Base-by-base conservation (phyloP, 2,329 filamentous ascomycete species). In the Aspergillus carbonarius region DNA sequence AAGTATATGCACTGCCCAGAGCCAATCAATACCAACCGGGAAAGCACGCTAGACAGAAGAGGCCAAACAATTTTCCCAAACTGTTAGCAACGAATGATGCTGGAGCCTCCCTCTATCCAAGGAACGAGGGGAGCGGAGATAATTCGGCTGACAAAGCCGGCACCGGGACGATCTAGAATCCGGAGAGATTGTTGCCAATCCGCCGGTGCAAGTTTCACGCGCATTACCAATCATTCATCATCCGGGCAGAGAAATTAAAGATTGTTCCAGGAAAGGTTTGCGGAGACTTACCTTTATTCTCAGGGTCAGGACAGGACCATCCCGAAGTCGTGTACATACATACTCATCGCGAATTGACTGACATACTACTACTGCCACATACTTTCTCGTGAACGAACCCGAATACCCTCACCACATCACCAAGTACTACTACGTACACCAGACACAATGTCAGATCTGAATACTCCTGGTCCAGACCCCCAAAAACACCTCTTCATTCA, bases 111-210 rank as follows among this genome's bases (percentile, higher is more conserved):
- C 30, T 9, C 20, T 17, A 13, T 37, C n/a, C 39, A 42, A 42
- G 39, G 39, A 18, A 23, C 18, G 13, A 18, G 39, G n/a, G 40
- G 46, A 49, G 51, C 53, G 55, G 57, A 46, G 25, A 48, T 30
- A 18, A 30, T 17, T 35, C 18, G 44, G 60, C 58, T 65, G 63
- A 65, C 63, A 65, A 65, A 65, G 57, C 60, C 18, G 39, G 39
- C 39, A 40, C 39, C 17, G 18, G 39, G 39, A 18, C 18, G 20
- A 20, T 42, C 39, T 23, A 42, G 39, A 42, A 18, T 12, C 39
- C 39, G 39, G 39, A 42, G 39, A 20, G 39, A 42, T 42, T 42
- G 30, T 32, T 32, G 30, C 30, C 7, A 32, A 2, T 32, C 30
- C 10, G 39, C 18, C 39, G 39, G 39, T 20, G 39, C 18, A 18